These are phyloP conservation scores for Phytophthora vignae DNA, from an alignment of 352 stramenopile species.

Conservation along the genomic window DNA sequence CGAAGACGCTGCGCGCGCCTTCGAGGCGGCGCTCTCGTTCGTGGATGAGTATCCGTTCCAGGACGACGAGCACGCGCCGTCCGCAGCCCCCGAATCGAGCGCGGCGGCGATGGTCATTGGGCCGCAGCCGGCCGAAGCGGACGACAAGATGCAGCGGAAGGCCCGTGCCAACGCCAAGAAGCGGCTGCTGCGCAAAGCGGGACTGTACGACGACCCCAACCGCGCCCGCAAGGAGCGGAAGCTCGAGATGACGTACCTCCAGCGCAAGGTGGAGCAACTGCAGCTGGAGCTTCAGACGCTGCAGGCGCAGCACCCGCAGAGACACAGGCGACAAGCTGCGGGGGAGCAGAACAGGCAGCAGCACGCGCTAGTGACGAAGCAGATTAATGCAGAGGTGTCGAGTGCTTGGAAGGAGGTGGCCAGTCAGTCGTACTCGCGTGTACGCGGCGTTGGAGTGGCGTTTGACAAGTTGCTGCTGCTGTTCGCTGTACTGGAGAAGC, in stretches of 20 bases:
- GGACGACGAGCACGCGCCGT: background rate
- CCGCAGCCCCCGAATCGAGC: slow-evolving; percentile 1
- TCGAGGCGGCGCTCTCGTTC: slow-evolving; percentile 41
- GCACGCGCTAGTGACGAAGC: background rate
- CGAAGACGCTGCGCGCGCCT: slow-evolving; percentile 32
- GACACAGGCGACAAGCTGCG: background rate
- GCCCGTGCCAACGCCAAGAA: slow-evolving; percentile 33
- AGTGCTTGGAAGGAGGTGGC: slow-evolving; percentile 39
- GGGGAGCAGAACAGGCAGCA: background rate
- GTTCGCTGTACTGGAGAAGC: slow-evolving; percentile 96
- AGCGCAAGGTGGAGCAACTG: slow-evolving; percentile 42
- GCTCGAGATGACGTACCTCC: slow-evolving; percentile 49
- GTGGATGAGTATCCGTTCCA: slow-evolving; percentile 41
- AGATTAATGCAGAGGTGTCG: slow-evolving; percentile 21
- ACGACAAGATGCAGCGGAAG: slow-evolving; percentile 22
- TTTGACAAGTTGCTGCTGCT: slow-evolving; percentile 94
- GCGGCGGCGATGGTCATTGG: background rate
- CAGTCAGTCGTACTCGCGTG: slow-evolving; percentile 57
- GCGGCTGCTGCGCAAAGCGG: slow-evolving; percentile 31
- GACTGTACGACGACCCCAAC: slow-evolving; percentile 46
- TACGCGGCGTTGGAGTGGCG: slow-evolving; percentile 79
- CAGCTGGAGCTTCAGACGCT: slow-evolving; percentile 42
- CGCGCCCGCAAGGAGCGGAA: slow-evolving; percentile 50
- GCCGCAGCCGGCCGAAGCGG: background rate
- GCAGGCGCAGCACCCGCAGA: slow-evolving; percentile 1